These are phyloP conservation scores for Lactarius akahatsu DNA, from an alignment of 768 basidiomycete genomes.

Conservation along the genomic window DNA sequence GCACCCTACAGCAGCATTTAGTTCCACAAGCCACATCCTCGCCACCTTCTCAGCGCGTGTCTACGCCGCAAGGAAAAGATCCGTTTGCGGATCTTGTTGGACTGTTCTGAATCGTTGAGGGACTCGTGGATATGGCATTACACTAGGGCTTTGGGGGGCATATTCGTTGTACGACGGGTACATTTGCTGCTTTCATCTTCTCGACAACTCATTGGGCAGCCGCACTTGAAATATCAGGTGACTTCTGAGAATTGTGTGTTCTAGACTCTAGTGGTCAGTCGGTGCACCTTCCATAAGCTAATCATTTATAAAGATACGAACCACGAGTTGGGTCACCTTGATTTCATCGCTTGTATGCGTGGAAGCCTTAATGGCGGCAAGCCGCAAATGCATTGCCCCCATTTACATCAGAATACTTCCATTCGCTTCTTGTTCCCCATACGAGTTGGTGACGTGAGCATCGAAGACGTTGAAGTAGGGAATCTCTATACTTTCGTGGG, in stretches of 20 bases:
- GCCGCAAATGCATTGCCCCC: constrained; percentile 1
- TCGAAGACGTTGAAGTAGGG: not conserved
- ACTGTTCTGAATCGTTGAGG: constrained; percentile 50
- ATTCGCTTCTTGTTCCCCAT: constrained; percentile 4
- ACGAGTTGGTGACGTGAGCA: not conserved
- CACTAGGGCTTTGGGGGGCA: not conserved
- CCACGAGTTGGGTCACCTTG: not conserved
- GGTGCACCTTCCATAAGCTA: not conserved
- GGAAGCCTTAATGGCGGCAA: not conserved
- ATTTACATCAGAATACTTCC: not conserved
- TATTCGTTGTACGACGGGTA: not conserved
- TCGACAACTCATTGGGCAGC: constrained; percentile 7
- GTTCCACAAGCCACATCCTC: constrained; percentile 18
- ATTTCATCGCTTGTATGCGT: constrained; percentile 2
- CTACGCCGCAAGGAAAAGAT: constrained; percentile 57
- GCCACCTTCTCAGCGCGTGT: constrained; percentile 29
- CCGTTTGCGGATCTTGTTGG: constrained; percentile 83
- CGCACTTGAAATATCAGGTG: constrained; percentile 17
- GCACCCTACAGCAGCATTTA: constrained; percentile 20
- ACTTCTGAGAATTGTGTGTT: constrained; percentile 9
- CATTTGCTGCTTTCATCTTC: constrained; percentile 11
- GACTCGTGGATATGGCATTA: constrained; percentile 9
- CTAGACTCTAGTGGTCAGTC: not conserved
- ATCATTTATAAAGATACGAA: constrained; percentile 4
- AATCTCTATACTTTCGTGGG: not conserved